Percentiles rank a stretch among this genome's conserved stretches.
Evolutionary conservation across 2,329 filamentous ascomycete genomes (phyloP).

Genomic region (Fusarium odoratissimum): DNA sequence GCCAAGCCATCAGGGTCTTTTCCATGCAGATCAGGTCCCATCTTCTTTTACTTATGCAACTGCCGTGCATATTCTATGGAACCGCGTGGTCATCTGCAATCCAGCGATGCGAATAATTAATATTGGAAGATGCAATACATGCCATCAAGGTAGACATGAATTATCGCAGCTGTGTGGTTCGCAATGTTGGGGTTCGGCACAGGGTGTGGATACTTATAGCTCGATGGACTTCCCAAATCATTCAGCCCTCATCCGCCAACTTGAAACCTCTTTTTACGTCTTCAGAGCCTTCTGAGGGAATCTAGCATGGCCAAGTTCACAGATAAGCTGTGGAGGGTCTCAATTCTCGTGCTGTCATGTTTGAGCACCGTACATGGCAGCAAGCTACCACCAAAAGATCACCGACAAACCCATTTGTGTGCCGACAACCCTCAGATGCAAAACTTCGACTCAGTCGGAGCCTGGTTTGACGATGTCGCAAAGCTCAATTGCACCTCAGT

Average conservation of each 20-base stretch:
- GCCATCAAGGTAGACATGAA: neutral
- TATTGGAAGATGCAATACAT: fast-evolving
- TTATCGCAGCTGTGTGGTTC: fast-evolving
- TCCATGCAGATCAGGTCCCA: neutral
- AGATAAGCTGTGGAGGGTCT: neutral
- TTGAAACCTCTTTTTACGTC: too few species aligned
- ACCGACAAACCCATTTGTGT: fast-evolving
- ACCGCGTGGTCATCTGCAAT: too few species aligned
- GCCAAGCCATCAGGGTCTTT: neutral
- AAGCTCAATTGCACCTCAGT: neutral
- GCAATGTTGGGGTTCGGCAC: too few species aligned
- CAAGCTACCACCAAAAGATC: neutral
- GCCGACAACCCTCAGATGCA: neutral
- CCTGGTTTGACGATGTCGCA: slow-evolving; percentile 18
- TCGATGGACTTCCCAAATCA: neutral
- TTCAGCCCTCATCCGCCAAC: too few species aligned
- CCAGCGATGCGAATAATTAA: fast-evolving
- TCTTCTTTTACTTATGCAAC: neutral
- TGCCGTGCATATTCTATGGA: neutral
- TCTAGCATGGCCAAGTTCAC: neutral
- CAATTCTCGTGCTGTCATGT: neutral
- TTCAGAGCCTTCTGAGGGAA: too few species aligned
- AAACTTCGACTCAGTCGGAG: slow-evolving; percentile 12
- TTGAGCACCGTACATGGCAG: neutral
- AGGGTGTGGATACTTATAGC: neutral